These are phyloP conservation scores for Alternaria arborescens DNA, from an alignment of 2,329 filamentous ascomycete genomes.

Conservation along the genomic window DNA sequence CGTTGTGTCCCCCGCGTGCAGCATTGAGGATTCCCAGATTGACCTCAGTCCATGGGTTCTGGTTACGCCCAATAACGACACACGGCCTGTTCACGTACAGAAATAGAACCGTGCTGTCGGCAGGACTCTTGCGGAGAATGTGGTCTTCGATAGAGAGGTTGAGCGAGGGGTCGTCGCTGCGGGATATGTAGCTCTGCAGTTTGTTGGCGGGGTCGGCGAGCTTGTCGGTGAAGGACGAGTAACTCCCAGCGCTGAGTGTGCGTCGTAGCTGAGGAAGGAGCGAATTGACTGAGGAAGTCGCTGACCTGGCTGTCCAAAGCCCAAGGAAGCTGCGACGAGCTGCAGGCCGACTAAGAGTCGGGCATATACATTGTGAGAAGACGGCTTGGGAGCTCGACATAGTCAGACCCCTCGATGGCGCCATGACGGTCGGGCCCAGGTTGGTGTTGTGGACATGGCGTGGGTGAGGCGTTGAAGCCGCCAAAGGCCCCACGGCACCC, in stretches of 20 bases:
- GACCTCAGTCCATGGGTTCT: conserved; percentile 96
- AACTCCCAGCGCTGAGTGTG: conserved; percentile 1
- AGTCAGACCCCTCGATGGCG: conserved; percentile 26
- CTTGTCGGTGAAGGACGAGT: conserved; percentile 41
- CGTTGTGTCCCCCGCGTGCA: conserved; percentile 33
- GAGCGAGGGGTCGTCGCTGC: conserved; percentile 76
- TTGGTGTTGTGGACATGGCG: conserved; percentile 15
- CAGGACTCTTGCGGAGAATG: conserved; percentile 76
- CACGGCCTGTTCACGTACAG: conserved; percentile 89
- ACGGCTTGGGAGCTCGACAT: not conserved
- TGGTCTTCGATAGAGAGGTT: conserved; percentile 96
- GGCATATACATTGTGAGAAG: not conserved
- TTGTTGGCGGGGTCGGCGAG: conserved; percentile 43
- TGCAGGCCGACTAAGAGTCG: not conserved
- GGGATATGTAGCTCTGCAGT: conserved; percentile 58
- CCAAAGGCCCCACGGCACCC: conserved; percentile 9
- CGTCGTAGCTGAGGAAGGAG: not conserved
- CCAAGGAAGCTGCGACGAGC: not conserved
- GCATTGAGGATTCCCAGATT: conserved; percentile 71
- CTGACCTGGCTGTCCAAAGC: conserved; percentile 3
- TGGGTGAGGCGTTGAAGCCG: conserved; percentile 4
- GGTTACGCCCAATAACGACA: conserved; percentile 92
- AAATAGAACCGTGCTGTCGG: conserved; percentile 79
- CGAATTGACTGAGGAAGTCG: not conserved
- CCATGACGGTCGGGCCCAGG: conserved; percentile 18